Percentiles rank a stretch among this genome's conserved stretches.
These are phyloP conservation scores for Grammothele lineata DNA, from an alignment of 768 basidiomycete genomes.

Conservation along the genomic window DNA sequence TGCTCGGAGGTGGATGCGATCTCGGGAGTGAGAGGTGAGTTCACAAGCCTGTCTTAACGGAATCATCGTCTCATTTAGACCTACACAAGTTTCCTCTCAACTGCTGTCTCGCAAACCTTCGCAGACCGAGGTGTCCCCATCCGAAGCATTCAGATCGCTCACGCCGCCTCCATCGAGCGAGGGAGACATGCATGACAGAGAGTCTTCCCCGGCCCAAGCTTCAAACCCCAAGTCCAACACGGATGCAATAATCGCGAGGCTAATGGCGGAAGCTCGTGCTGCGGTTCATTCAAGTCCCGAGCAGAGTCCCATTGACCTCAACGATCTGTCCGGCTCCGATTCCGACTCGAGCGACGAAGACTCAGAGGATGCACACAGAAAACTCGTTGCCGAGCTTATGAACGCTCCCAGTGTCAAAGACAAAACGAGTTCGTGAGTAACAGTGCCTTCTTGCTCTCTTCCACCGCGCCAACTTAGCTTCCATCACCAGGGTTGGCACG, in stretches of 20 bases:
- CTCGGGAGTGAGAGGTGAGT: no score
- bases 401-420: slow-evolving; percentile 8
- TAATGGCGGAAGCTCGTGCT: no score
- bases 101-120: no score
- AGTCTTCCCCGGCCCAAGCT: no score
- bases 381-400: not conserved
- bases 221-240: slow-evolving; percentile 40
- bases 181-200: slow-evolving; percentile 13
- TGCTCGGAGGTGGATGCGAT: no score
- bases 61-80: no score
- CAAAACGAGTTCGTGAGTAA: slow-evolving; percentile 2
- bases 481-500: not conserved
- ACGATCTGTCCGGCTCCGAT: slow-evolving; percentile 39
- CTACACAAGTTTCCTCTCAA: no score
- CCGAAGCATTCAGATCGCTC: no score
- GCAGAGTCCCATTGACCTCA: slow-evolving; percentile 22
- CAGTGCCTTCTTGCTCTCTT: not conserved
- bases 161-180: slow-evolving; percentile 18
- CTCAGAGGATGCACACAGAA: slow-evolving; percentile 20
- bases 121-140: no score
- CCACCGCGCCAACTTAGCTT: not conserved
- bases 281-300: slow-evolving; percentile 44
- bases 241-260: no score
- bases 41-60: not conserved
- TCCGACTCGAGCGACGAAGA: slow-evolving; percentile 30